phyloP scores from a whole-genome alignment of 73 alveolate species.

The Stentor roeselii region DNA sequence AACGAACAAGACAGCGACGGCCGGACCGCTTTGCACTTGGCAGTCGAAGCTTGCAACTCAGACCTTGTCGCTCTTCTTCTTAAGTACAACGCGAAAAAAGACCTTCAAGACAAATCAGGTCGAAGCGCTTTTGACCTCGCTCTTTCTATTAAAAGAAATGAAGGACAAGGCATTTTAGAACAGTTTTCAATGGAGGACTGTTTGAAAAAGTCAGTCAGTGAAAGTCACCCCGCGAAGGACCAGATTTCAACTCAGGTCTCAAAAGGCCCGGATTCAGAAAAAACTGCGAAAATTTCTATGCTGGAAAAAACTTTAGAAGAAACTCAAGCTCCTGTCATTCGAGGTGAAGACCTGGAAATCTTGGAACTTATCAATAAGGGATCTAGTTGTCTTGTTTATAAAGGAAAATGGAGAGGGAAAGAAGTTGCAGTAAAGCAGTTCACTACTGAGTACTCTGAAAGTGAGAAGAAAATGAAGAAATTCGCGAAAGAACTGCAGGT shows the following conservation, averaged over 20 bases:
- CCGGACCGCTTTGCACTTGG: slow-evolving; percentile 12
- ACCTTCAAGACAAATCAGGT: neutral
- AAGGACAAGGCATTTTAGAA: neutral
- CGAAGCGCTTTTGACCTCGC: slow-evolving; percentile 21
- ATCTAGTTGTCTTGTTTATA: slow-evolving; percentile 80
- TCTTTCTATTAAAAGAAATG: neutral
- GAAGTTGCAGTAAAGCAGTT: slow-evolving; percentile 87
- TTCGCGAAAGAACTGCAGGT: slow-evolving; percentile 87
- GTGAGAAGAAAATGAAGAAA: slow-evolving; percentile 76
- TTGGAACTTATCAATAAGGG: slow-evolving; percentile 33
- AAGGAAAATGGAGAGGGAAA: slow-evolving; percentile 89
- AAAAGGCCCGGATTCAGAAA: neutral
- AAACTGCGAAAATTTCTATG: neutral
- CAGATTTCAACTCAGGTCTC: slow-evolving; percentile 22
- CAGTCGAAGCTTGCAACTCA: neutral
- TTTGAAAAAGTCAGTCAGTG: slow-evolving; percentile 7
- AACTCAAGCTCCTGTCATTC: neutral
- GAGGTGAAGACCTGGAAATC: slow-evolving; percentile 25
- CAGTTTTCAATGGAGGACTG: slow-evolving; percentile 14
- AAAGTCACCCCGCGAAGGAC: neutral
- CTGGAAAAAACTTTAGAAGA: slow-evolving; percentile 13
- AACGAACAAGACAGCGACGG: slow-evolving; percentile 17
- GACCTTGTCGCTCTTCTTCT: slow-evolving; percentile 4
- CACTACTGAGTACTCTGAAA: slow-evolving; percentile 80
- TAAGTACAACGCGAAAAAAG: slow-evolving; percentile 10